A percentile compares a stretch with the other conserved stretches of the same genome.
phyloP scores from a whole-genome alignment of 176 grass and related monocot genomes.

The Metroxylon sagu region DNA sequence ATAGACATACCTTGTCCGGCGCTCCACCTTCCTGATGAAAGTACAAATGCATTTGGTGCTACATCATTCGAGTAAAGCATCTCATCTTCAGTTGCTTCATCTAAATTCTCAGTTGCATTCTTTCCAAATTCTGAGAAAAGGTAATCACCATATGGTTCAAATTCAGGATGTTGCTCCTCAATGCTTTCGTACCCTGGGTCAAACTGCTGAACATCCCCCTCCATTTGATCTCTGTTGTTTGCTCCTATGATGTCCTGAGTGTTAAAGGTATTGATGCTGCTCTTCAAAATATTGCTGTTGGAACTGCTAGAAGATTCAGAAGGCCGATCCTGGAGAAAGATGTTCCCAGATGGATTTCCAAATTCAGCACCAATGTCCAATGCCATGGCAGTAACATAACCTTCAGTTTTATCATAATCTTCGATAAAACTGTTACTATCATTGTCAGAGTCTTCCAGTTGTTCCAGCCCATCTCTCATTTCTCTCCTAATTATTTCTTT shows the following conservation, averaged over 20 bases:
- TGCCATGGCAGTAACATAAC: conserved; percentile 13
- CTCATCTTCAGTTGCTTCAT: conserved; percentile 21
- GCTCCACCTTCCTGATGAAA: conserved; percentile 18
- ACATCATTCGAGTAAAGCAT: conserved; percentile 43
- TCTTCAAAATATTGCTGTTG: conserved; percentile 31
- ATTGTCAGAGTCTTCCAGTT: conserved; percentile 24
- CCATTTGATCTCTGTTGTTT: conserved; percentile 22
- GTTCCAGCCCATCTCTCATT: conserved; percentile 28
- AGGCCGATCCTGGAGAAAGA: conserved; percentile 15
- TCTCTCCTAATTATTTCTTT: conserved; percentile 15
- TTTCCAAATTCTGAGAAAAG: conserved; percentile 23
- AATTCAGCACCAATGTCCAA: conserved; percentile 37
- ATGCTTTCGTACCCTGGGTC: conserved; percentile 16
- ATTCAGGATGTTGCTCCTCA: conserved; percentile 20
- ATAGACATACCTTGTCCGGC: conserved; percentile 31
- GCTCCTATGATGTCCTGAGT: conserved; percentile 25
- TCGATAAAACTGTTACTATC: conserved; percentile 34
- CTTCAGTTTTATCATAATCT: conserved; percentile 7
- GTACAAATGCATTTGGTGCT: conserved; percentile 20
- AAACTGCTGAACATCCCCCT: conserved; percentile 14
- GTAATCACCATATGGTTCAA: conserved; percentile 24
- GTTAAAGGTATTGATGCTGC: conserved; percentile 26
- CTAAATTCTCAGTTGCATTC: conserved; percentile 21
- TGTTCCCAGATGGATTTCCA: conserved; percentile 19
- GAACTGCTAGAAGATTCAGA: conserved; percentile 39